Evolutionary conservation across 2,329 filamentous ascomycete species (phyloP).

Genomic region (Knufia petricola): DNA sequence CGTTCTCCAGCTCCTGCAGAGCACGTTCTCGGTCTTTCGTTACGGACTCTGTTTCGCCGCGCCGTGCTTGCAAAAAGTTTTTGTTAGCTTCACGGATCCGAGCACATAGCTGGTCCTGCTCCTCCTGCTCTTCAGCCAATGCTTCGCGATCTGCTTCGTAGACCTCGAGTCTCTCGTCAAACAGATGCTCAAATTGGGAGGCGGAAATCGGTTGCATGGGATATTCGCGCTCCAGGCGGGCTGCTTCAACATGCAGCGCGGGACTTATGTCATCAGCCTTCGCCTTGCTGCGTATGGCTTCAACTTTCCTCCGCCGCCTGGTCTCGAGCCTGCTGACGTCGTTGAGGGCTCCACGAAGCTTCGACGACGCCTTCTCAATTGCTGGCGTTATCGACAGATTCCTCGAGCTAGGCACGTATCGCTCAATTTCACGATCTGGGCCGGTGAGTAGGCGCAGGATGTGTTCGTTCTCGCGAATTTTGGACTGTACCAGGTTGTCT

Average conservation of each 20-base stretch:
- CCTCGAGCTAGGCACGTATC: slow-evolving; percentile 79
- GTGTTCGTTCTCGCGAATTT: slow-evolving; percentile 65
- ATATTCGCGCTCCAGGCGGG: slow-evolving; percentile 74
- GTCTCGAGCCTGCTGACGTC: slow-evolving; percentile 78
- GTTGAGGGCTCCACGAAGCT: slow-evolving; percentile 69
- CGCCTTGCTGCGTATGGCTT: slow-evolving; percentile 66
- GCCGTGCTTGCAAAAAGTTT: slow-evolving; percentile 64
- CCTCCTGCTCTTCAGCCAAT: slow-evolving; percentile 59
- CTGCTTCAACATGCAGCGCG: slow-evolving; percentile 72
- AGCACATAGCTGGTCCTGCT: slow-evolving; percentile 63
- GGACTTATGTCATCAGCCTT: slow-evolving; percentile 78
- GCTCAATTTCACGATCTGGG: slow-evolving; percentile 69
- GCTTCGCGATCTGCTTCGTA: slow-evolving; percentile 72
- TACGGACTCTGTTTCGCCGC: slow-evolving; percentile 48
- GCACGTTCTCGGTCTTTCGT: slow-evolving; percentile 72
- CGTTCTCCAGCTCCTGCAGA: slow-evolving; percentile 78
- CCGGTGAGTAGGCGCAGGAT: slow-evolving; percentile 68
- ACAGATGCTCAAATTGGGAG: slow-evolving; percentile 84
- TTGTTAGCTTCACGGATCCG: slow-evolving; percentile 67
- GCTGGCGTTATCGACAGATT: slow-evolving; percentile 68
- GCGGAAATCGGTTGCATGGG: slow-evolving; percentile 76
- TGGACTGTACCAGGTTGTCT: slow-evolving; percentile 63
- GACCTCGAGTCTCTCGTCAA: slow-evolving; percentile 67
- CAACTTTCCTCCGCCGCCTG: slow-evolving; percentile 66
- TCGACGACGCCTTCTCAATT: slow-evolving; percentile 68